Conservation (phyloP, 306 rosid genomes). For the Trifolium fragiferum region DNA sequence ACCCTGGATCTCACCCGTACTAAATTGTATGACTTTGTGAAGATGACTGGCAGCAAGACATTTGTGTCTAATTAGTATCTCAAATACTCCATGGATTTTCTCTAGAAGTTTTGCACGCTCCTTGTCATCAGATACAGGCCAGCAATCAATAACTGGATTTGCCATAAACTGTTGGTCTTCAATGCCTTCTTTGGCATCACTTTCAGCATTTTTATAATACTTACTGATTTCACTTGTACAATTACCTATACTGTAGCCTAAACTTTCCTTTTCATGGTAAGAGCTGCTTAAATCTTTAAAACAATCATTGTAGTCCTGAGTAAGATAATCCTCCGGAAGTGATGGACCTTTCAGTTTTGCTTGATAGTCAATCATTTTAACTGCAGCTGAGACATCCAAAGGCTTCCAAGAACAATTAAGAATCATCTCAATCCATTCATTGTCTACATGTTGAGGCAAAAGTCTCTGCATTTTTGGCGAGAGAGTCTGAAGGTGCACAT, state of each 20-base stretch:
- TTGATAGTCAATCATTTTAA: constrained; percentile 67
- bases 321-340: constrained; percentile 55
- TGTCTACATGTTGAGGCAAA: constrained; percentile 77
- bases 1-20: constrained; percentile 81
- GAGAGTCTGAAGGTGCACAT: constrained; percentile 83
- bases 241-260: constrained; percentile 45
- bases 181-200: constrained; percentile 49
- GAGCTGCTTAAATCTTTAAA: constrained; percentile 64
- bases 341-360: constrained; percentile 50
- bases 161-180: constrained; percentile 48
- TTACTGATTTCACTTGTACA: constrained; percentile 45
- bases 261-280: constrained; percentile 53
- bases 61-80: constrained; percentile 77
- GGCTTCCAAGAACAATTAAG: constrained; percentile 87
- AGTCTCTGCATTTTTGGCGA: constrained; percentile 72
- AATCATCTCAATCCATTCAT: constrained; percentile 85
- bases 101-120: constrained; percentile 86
- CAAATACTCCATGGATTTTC: constrained; percentile 72
- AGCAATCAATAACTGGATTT: constrained; percentile 57
- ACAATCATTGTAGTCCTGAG: constrained; percentile 55
- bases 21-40: constrained; percentile 77
- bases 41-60: constrained; percentile 86
- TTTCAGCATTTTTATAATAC: constrained; percentile 48
- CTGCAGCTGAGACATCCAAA: constrained; percentile 74
- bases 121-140: constrained; percentile 82